Base-by-base conservation (phyloP, 2,329 filamentous ascomycete genomes). In the Lachnellula willkommii region DNA sequence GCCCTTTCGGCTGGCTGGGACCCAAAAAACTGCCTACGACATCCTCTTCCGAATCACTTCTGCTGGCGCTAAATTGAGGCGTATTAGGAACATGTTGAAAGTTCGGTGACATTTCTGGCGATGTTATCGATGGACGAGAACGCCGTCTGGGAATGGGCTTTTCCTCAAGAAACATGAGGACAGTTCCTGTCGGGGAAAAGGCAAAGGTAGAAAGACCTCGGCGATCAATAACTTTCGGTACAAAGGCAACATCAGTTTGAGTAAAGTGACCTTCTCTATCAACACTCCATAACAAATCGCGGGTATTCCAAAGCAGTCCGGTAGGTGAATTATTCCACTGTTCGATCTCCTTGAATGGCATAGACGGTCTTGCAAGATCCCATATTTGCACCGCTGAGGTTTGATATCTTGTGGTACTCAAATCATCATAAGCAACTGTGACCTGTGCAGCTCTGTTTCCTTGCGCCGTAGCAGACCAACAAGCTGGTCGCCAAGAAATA, bases 301-400 rank as follows among this genome's bases (percentile, higher is more conserved):
- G 79, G 59, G 84, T 78, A 54, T 81, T 81, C 84, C 85, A 88
- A 6, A 85, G 69, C 15, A 88, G 67, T 1, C 78, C 78, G 8
- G 76, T 77, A 1, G 84, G 84, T 2, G 82, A 78, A 28, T 67
- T 74, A 22, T 81, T 78, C 60, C 85, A 87, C 40, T 79, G 72
- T 56, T 84, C 80, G 47, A 88, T 78, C 62, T 85, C 81, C 60
- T 85, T 85, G 65, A 84, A 87, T 0, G 84, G 83, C 74, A 88
- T 78, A 1, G 82, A 81, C 1, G 84, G 82, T 35, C 85, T 75
- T 6, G 82, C 84, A n/a, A 88, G 71, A 65, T 88, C 85, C 83
- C 84, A 88, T 20, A 88, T 75, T 55, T 88, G 83, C 14, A 87
- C 81, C 0, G 77, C 74, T 28, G 77, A 80, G 45, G 81, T 79